Conservation (phyloP, 192 early-diverging fungal genomes). For the Coemansia furcata region DNA sequence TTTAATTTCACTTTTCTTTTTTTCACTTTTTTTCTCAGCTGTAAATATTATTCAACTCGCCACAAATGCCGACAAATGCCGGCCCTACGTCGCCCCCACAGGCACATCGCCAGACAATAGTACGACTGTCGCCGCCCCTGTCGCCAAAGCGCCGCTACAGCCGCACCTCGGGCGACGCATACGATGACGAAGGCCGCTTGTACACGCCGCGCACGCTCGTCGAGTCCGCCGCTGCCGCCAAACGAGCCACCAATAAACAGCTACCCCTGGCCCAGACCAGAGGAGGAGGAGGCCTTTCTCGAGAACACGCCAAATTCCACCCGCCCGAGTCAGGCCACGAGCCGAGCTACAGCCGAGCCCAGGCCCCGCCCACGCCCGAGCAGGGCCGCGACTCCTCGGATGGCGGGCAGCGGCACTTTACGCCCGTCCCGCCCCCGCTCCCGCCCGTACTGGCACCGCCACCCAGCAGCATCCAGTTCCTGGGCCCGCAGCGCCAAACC, state of each 20-base stretch:
- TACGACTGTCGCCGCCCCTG: conserved; percentile 27
- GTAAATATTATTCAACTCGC: neutral
- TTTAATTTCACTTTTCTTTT: neutral
- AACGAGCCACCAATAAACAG: conserved; percentile 10
- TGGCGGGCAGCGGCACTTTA: neutral
- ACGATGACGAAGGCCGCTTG: neutral
- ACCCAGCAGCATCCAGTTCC: conserved; percentile 43
- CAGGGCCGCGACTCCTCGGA: conserved; percentile 34
- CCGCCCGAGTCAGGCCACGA: neutral
- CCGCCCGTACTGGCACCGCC: conserved; percentile 9
- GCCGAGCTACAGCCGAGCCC: neutral
- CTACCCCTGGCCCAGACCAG: neutral
- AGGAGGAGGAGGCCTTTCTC: neutral
- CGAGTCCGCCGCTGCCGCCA: conserved; percentile 27
- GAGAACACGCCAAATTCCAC: neutral
- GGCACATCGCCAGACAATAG: conserved; percentile 31
- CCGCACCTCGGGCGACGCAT: neutral
- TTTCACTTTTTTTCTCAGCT: neutral
- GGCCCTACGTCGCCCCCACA: conserved; percentile 1
- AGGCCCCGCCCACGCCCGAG: conserved; percentile 6
- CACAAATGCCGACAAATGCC: neutral
- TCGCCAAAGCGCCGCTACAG: neutral
- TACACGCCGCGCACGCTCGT: conserved; percentile 46
- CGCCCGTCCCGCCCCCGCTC: conserved; percentile 3
- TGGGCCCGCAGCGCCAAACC: conserved; percentile 39